Conservation (phyloP, 75 land plant species). For the Picea sitchensis region DNA sequence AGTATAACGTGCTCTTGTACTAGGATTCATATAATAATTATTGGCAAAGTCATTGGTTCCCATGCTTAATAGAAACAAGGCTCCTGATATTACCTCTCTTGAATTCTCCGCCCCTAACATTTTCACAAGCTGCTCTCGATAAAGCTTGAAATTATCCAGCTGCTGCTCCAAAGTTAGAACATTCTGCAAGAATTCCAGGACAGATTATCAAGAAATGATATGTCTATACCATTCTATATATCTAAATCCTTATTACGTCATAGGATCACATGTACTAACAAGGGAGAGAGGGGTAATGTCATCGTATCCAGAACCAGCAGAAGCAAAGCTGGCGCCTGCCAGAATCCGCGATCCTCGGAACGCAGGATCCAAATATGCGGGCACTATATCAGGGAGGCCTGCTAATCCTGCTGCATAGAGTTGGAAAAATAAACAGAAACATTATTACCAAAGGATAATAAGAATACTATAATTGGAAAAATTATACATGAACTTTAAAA, state of each 20-base stretch:
- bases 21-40: neutral
- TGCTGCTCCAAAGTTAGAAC: conserved; percentile 53
- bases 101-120: neutral
- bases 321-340: neutral
- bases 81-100: neutral
- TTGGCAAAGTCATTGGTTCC: neutral
- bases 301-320: conserved; percentile 3
- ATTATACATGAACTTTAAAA: too few relatives aligned
- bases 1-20: neutral
- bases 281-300: neutral
- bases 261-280: neutral
- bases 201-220: too few relatives aligned
- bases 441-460: too few relatives aligned
- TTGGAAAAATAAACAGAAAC: too few relatives aligned
- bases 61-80: neutral
- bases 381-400: neutral
- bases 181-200: neutral
- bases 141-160: conserved; percentile 13
- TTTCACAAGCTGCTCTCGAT: neutral
- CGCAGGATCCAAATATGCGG: neutral
- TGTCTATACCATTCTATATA: too few relatives aligned
- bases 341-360: neutral
- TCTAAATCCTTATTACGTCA: too few relatives aligned
- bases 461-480: too few relatives aligned
- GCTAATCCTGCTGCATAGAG: neutral